Evolutionary conservation across 1,284 basidiomycete genomes (phyloP).

Genomic region (Trametes hirsuta): DNA sequence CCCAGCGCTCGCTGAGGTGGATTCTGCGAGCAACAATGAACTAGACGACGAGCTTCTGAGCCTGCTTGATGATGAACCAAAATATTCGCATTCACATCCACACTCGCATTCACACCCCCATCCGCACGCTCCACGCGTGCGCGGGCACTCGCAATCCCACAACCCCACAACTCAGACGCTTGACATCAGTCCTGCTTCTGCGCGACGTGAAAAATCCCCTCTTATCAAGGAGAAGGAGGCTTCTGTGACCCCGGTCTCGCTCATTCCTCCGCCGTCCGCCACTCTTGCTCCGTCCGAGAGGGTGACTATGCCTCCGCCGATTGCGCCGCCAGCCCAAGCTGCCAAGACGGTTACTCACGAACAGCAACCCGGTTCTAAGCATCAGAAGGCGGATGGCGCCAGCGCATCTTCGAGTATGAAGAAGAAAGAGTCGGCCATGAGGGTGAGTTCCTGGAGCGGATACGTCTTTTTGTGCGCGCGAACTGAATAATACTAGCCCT

Average conservation of each 20-base stretch:
- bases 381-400: slow-evolving; percentile 25
- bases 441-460: slow-evolving; percentile 40
- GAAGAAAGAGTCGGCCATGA: slow-evolving; percentile 50
- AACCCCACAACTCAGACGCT: not conserved
- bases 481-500: slow-evolving; percentile 33
- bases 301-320: slow-evolving; percentile 62
- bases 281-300: slow-evolving; percentile 35
- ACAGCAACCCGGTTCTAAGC: slow-evolving; percentile 9
- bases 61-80: slow-evolving; percentile 49
- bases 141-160: slow-evolving; percentile 4
- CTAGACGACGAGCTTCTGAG: slow-evolving; percentile 75
- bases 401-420: slow-evolving; percentile 30
- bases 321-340: slow-evolving; percentile 32
- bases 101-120: slow-evolving; percentile 12
- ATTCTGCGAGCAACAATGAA: slow-evolving; percentile 54
- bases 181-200: not conserved
- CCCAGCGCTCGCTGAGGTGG: slow-evolving; percentile 35
- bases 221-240: not conserved
- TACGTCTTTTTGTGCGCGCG: not conserved
- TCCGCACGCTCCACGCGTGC: not conserved
- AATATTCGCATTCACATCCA: slow-evolving; percentile 10
- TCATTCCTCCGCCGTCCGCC: not conserved
- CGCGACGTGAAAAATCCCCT: not conserved
- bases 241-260: not conserved
- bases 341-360: slow-evolving; percentile 8